Percentiles rank a stretch among this genome's conserved stretches.
phyloP scores from a whole-genome alignment of 345 rosid species.

The Physaria fendleri region DNA sequence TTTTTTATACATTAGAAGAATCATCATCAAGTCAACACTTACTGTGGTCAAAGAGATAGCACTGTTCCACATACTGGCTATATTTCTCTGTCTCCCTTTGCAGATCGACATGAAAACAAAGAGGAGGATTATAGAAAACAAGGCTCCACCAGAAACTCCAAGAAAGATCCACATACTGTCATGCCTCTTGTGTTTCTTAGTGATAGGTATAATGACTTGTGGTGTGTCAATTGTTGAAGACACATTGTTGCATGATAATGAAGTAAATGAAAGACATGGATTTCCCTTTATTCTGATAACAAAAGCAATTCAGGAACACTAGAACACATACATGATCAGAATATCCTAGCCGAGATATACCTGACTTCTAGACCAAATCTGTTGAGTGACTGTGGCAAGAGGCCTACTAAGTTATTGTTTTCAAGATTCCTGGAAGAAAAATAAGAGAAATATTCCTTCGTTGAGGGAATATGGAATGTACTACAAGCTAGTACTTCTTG shows the following conservation, averaged over 20 bases:
- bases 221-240: conserved; percentile 70
- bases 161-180: conserved; percentile 41
- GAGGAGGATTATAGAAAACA: conserved; percentile 42
- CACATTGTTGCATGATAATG: conserved; percentile 51
- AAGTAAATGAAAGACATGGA: conserved; percentile 66
- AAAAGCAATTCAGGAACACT: conserved; percentile 11
- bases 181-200: conserved; percentile 37
- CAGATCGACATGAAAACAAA: conserved; percentile 32
- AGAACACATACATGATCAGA: neutral
- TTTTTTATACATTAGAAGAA: conserved; percentile 1
- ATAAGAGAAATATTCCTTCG: neutral
- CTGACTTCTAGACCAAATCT: conserved; percentile 61
- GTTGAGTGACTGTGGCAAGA: conserved; percentile 67
- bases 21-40: neutral
- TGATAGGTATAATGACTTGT: conserved; percentile 55
- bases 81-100: conserved; percentile 38
- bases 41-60: neutral
- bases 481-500: conserved; percentile 1
- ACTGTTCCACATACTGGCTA: conserved; percentile 42
- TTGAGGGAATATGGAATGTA: neutral
- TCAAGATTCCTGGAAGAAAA: conserved; percentile 64
- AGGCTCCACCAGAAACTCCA: conserved; percentile 55
- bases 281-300: conserved; percentile 70
- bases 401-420: conserved; percentile 69
- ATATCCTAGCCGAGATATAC: conserved; percentile 30